Evolutionary conservation across 371 early-diverging fungal genomes (phyloP).

Genomic region (Apophysomyces ossiformis): DNA sequence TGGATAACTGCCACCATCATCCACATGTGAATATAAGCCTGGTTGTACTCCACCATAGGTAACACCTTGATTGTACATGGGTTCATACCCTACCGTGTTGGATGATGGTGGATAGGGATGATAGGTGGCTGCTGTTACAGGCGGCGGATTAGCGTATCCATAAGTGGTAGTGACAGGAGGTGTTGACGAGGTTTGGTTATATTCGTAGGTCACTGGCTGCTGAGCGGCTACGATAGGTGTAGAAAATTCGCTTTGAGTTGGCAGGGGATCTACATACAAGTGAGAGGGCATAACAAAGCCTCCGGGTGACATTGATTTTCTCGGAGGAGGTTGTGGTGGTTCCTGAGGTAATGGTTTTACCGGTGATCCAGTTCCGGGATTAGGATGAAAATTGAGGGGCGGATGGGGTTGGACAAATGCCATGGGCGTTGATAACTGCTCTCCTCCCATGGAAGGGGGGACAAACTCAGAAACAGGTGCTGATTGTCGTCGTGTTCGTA

Average conservation of each 20-base stretch:
- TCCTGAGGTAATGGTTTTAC: constrained; percentile 33
- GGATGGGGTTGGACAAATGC: constrained; percentile 4
- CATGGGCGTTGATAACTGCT: constrained; percentile 6
- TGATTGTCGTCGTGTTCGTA: constrained; percentile 13
- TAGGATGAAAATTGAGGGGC: neutral
- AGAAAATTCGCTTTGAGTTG: constrained; percentile 2
- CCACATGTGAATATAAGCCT: neutral
- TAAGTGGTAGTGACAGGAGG: neutral
- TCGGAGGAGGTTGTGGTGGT: constrained; percentile 33
- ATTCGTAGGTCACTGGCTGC: neutral
- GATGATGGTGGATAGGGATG: constrained; percentile 1
- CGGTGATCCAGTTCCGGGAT: constrained; percentile 6
- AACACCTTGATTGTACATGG: neutral
- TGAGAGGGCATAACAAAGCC: constrained; percentile 15
- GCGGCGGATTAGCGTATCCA: neutral
- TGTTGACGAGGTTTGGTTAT: neutral
- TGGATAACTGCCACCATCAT: neutral
- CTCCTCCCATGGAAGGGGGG: neutral
- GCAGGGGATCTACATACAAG: neutral
- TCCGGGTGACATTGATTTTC: constrained; percentile 12
- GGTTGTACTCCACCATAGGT: neutral
- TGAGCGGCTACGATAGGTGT: constrained; percentile 6
- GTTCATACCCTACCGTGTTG: neutral
- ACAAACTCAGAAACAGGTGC: constrained; percentile 10
- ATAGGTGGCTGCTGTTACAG: neutral